A percentile compares a stretch with the other conserved stretches of the same genome.
phyloP scores from a whole-genome alignment of 2,329 filamentous ascomycete genomes.

The Tricladium varicosporioides region DNA sequence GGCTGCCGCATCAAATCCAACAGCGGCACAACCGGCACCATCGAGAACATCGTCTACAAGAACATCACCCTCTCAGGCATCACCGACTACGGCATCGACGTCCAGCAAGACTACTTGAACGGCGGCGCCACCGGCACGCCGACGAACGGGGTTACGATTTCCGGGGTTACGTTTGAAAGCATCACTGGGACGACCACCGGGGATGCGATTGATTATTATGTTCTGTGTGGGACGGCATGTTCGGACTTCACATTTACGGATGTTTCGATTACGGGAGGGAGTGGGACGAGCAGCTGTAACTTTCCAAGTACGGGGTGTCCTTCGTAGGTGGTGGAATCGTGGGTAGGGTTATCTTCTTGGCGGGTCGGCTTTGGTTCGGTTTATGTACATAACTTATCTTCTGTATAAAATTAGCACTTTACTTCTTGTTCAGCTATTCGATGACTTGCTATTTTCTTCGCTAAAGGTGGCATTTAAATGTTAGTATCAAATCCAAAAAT shows the following conservation, averaged over 20 bases:
- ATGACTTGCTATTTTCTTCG: no score
- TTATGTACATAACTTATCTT: no score
- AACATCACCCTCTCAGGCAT: conserved; percentile 45
- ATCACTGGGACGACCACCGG: conserved; percentile 34
- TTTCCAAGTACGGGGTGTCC: conserved; percentile 20
- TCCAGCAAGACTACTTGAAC: conserved; percentile 51
- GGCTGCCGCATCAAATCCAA: conserved; percentile 39
- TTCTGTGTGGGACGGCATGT: conserved; percentile 38
- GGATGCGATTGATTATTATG: conserved; percentile 36
- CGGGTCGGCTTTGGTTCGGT: no score
- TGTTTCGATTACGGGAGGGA: conserved; percentile 36
- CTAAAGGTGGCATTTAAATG: no score
- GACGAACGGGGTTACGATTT: conserved; percentile 38
- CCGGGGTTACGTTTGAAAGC: conserved; percentile 28
- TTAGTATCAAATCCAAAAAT: no score
- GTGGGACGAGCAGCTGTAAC: conserved; percentile 24
- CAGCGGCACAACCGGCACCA: conserved; percentile 36
- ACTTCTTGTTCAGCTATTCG: no score
- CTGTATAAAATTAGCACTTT: no score
- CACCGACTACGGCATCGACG: conserved; percentile 47
- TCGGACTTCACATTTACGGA: conserved; percentile 35
- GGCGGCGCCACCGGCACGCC: conserved; percentile 38
- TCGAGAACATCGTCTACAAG: conserved; percentile 41
- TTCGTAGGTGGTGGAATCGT: background rate
- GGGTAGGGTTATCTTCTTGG: no score